Evolutionary conservation across 2,329 filamentous ascomycete genomes (phyloP), one percentile per base, ranked within the genome.

Genomic region (Fusarium dlaminii): DNA sequence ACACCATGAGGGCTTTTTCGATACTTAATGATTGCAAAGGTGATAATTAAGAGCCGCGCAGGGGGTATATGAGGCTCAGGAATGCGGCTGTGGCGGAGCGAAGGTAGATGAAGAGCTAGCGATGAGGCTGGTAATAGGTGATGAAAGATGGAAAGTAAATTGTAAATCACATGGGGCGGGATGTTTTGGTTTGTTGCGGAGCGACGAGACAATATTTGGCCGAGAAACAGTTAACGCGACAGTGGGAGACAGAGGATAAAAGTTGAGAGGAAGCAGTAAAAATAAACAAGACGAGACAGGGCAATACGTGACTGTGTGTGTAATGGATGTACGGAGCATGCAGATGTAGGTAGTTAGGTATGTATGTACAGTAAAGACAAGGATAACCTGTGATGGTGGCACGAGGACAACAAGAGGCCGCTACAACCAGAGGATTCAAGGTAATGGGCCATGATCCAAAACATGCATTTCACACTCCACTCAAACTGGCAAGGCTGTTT

Each of bases 1-100:
- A 91, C 81, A 92, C 89, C 90, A 92, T 92, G 81, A 80, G 83
- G 78, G 68, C 67, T 72, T 72, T 66, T 57, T 45, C 45, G 49
- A 70, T 60, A 29, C 66, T 30, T 46, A 66, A 61, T 34, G 17
- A 51, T 20, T 29, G 20, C 51, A 45, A 66, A n/a, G 37, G 29
- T 61, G 54, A 45, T 56, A 32, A 55, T 54, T 30, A 59, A 45
- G 59, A 61, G 70, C 66, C 46, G 68, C 58, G 54, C 65, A 62
- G 55, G 69, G 70, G 59, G 29, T 20, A 32, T 43, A 55, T 59
- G 58, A 57, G 60, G 58, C 62, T 63, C 42, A 46, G 49, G 24
- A 57, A 61, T 39, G 61, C 71, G 70, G 62, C 34, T 63, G 68
- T 64, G 69, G 68, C 68, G 69, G 68, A 72, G 70, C 59, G 62